phyloP scores from a whole-genome alignment of 2,329 filamentous ascomycete genomes.

The Sporothrix pseudoabietina region DNA sequence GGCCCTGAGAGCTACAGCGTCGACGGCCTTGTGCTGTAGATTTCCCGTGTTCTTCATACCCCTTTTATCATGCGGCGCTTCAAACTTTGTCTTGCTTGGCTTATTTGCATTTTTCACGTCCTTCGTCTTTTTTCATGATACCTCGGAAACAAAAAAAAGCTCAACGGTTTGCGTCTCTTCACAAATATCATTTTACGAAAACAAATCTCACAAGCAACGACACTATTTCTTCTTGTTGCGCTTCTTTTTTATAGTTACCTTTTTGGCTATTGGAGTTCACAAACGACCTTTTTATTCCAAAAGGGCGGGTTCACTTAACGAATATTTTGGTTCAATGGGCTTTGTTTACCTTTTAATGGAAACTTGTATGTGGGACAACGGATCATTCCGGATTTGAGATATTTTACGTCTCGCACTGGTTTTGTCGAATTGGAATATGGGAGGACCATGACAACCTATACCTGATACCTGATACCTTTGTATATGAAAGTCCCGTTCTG shows the following conservation, averaged over 20 bases:
- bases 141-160: constrained; percentile 18
- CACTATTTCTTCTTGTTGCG: not conserved
- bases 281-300: not conserved
- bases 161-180: constrained; percentile 2
- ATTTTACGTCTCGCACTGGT: not conserved
- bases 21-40: constrained; percentile 44
- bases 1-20: constrained; percentile 39
- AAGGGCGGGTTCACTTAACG: not conserved
- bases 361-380: not conserved
- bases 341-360: constrained; percentile 1
- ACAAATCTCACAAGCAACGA: not conserved
- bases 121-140: not conserved
- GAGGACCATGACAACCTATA: constrained; percentile 6
- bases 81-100: not conserved
- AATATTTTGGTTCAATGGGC: not conserved
- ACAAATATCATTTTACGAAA: not conserved
- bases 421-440: constrained; percentile 21
- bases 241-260: not conserved
- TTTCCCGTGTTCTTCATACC: constrained; percentile 36
- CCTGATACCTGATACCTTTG: constrained; percentile 9
- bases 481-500: constrained; percentile 12
- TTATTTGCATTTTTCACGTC: constrained; percentile 8
- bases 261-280: not conserved
- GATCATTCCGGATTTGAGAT: not conserved
- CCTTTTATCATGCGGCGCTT: not conserved